A percentile compares a stretch with the other conserved stretches of the same genome.
These are phyloP conservation scores for Hawksworthiomyces lignivorus DNA, from an alignment of 2,329 filamentous ascomycete species.

Conservation along the genomic window DNA sequence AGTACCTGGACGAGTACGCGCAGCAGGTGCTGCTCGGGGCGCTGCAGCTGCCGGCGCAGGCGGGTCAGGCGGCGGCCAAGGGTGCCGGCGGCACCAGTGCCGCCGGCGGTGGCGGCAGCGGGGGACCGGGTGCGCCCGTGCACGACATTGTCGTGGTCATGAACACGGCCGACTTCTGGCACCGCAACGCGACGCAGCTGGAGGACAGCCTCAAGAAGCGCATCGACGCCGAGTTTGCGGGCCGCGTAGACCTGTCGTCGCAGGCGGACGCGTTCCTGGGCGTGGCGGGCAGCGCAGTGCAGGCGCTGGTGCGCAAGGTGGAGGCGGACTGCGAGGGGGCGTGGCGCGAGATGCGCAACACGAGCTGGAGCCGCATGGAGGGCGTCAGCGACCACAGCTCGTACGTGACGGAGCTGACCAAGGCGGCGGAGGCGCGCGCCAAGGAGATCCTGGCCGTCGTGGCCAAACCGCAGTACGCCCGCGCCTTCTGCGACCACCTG, in stretches of 20 bases:
- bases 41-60: conserved; percentile 31
- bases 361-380: conserved; percentile 89
- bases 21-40: conserved; percentile 81
- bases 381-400: conserved; percentile 88
- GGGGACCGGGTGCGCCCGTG: conserved; percentile 41
- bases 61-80: not conserved
- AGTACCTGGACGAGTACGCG: conserved; percentile 91
- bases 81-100: not conserved
- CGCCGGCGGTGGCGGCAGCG: not conserved
- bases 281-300: conserved; percentile 80
- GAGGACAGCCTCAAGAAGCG: conserved; percentile 91
- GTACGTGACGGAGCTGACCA: conserved; percentile 77
- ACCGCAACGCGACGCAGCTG: conserved; percentile 82
- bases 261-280: conserved; percentile 95
- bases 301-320: conserved; percentile 75
- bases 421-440: conserved; percentile 62
- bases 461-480: conserved; percentile 85
- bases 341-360: conserved; percentile 97
- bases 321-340: conserved; percentile 75
- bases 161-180: conserved; percentile 97
- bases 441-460: conserved; percentile 69
- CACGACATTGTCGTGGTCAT: conserved; percentile 80
- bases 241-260: conserved; percentile 78
- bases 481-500: conserved; percentile 93
- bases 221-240: conserved; percentile 70